These are phyloP conservation scores for Calycina herbarum DNA, from an alignment of 2,329 filamentous ascomycete genomes.

Conservation along the genomic window DNA sequence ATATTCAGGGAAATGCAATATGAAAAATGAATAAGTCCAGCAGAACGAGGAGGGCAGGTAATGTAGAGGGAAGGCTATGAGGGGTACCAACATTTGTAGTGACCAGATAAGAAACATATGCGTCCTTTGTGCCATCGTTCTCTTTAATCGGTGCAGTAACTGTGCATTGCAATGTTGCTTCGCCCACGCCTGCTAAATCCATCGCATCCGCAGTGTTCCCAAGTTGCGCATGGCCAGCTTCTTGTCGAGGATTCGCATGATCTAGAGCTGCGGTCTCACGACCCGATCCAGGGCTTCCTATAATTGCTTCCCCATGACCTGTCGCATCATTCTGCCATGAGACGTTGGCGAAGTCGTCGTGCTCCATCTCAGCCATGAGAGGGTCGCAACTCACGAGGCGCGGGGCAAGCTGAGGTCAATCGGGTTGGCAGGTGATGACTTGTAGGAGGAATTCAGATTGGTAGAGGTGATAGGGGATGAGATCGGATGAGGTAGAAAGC, in stretches of 20 bases:
- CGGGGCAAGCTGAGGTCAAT: conserved; percentile 26
- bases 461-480: neutral
- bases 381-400: conserved; percentile 15
- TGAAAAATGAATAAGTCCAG: neutral
- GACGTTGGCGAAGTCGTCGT: conserved; percentile 77
- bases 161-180: conserved; percentile 77
- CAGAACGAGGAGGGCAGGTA: neutral
- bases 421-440: neutral
- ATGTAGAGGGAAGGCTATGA: neutral
- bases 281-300: conserved; percentile 43
- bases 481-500: neutral
- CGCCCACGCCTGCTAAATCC: conserved; percentile 64
- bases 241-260: neutral
- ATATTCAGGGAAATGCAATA: neutral
- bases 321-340: conserved; percentile 70
- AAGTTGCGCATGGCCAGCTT: conserved; percentile 28
- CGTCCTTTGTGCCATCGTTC: conserved; percentile 93
- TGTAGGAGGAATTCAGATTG: neutral
- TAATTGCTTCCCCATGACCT: conserved; percentile 44
- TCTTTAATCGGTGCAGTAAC: conserved; percentile 88
- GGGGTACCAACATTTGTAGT: conserved; percentile 71
- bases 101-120: conserved; percentile 93
- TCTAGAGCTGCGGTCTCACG: conserved; percentile 21
- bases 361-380: conserved; percentile 31
- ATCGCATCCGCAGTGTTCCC: conserved; percentile 39